These are phyloP conservation scores for Berberis vulgaris DNA, from an alignment of 164 flowering plant species.

Conservation along the genomic window DNA sequence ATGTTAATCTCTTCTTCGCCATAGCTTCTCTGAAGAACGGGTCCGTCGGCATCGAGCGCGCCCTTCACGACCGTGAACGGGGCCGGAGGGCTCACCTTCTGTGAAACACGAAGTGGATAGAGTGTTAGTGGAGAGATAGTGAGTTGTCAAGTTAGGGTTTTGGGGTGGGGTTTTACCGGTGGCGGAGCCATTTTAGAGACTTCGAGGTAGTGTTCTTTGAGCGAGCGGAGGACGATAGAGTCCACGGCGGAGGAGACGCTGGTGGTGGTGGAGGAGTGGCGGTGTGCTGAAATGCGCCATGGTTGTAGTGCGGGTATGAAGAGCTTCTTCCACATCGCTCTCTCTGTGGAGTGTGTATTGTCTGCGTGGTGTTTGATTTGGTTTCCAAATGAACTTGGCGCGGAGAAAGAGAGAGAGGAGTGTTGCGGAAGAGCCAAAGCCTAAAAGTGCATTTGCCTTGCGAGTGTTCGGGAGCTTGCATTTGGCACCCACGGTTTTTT, in stretches of 20 bases:
- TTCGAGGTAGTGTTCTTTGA: constrained; percentile 83
- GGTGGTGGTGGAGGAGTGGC: constrained; percentile 18
- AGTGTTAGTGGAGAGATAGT: not conserved
- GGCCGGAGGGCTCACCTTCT: constrained; percentile 81
- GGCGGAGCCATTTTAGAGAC: constrained; percentile 80
- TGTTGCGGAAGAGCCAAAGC: too few species aligned
- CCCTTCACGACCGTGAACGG: constrained; percentile 62
- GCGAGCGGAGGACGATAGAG: constrained; percentile 71
- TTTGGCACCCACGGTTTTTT: too few species aligned
- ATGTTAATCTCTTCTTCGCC: constrained; percentile 54
- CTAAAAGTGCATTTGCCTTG: too few species aligned
- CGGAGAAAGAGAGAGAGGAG: too few species aligned
- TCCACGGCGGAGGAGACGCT: constrained; percentile 46
- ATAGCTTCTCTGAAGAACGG: constrained; percentile 51
- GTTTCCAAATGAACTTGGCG: not conserved
- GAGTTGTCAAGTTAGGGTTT: not conserved
- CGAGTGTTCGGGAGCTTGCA: too few species aligned
- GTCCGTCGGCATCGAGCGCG: constrained; percentile 46
- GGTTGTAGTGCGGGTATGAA: constrained; percentile 7
- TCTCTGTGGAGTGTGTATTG: not conserved
- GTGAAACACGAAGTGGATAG: constrained; percentile 6
- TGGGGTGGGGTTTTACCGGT: constrained; percentile 32
- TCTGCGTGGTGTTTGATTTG: not conserved
- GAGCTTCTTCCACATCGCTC: constrained; percentile 16
- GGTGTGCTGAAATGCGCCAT: constrained; percentile 23